Base-by-base conservation (phyloP, 805 yeast genomes). In the Cyberlindnera sargentensis region DNA sequence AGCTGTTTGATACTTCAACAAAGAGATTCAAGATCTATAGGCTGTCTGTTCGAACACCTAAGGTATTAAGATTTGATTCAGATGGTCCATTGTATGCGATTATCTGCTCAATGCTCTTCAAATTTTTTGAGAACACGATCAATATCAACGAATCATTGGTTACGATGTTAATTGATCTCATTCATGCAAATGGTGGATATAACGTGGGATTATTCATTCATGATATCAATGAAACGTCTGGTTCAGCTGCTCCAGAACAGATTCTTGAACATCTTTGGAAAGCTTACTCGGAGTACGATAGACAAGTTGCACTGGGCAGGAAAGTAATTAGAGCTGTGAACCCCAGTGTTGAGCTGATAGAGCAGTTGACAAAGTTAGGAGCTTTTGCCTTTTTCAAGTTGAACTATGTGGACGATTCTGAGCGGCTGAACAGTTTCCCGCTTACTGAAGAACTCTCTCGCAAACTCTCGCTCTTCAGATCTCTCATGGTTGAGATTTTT, bases 221-320 rank as follows among this genome's bases (percentile, higher is more conserved):
- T 10, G 31, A 31, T 8, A 9, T 11, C 4, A 15, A 15, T 15
- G 20, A 15, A 15, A 25, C 6, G 9, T 25, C 11, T n/a, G 20
- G 26, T 4, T n/a, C 26, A 26, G 10, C 20, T n/a, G 8, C 41
- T 3, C 37, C 45, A 3, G 8, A 7, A 7, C 36, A 31, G 7
- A 39, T 43, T 11, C 15, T 45, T 2, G 45, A 45, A 3, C 33
- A 41, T 28, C 45, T 47, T 11, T 47, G 51, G 51, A 5, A 5
- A 2, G 40, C 47, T 8, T 42, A 39, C 40, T 27, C 8, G 6
- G 23, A 31, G 11, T 46, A 43, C 29, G 30, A 39, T 4, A 23
- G 30, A 34, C 34, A 39, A 23, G 37, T 47, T 9, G 28, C 23
- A 6, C 31, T 29, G 7, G 39, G 39, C 2, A 15, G 27, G 29